Conservation (phyloP, 495 filamentous ascomycete species). For the Xylaria acuta region DNA sequence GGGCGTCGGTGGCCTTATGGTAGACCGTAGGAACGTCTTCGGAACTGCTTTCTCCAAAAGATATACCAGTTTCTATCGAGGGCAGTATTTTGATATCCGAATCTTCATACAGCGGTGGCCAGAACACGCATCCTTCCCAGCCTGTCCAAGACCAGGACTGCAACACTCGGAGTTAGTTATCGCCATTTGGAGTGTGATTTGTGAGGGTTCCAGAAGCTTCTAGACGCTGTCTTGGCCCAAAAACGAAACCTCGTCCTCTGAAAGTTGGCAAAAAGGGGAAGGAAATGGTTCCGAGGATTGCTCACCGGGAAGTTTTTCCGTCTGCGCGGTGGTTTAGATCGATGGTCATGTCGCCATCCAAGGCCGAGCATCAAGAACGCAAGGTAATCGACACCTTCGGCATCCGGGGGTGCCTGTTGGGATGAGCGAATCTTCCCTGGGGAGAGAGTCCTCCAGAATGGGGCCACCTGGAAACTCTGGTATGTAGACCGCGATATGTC, state of each 20-base stretch:
- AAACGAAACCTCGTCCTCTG: no score
- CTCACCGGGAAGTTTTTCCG: constrained; percentile 33
- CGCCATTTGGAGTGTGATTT: no score
- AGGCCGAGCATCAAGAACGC: constrained; percentile 18
- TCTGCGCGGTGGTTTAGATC: constrained; percentile 25
- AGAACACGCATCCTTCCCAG: constrained; percentile 28
- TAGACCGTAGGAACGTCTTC: neutral
- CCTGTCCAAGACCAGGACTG: constrained; percentile 40
- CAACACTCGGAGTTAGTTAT: no score
- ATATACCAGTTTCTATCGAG: constrained; percentile 3
- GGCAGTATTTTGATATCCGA: neutral
- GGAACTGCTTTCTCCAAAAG: neutral
- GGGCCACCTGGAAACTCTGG: neutral
- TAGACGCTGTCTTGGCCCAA: no score
- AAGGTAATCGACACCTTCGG: neutral
- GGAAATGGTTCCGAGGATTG: no score
- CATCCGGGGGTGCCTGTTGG: neutral
- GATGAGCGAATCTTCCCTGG: neutral
- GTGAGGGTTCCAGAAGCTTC: no score
- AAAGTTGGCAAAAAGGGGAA: no score
- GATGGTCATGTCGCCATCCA: constrained; percentile 13
- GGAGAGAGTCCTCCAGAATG: neutral
- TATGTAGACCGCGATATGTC: neutral
- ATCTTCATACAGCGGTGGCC: neutral
- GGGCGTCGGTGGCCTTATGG: constrained; percentile 12